Evolutionary conservation across 495 filamentous ascomycete species (phyloP).

Genomic region (Xylaria palmicola): DNA sequence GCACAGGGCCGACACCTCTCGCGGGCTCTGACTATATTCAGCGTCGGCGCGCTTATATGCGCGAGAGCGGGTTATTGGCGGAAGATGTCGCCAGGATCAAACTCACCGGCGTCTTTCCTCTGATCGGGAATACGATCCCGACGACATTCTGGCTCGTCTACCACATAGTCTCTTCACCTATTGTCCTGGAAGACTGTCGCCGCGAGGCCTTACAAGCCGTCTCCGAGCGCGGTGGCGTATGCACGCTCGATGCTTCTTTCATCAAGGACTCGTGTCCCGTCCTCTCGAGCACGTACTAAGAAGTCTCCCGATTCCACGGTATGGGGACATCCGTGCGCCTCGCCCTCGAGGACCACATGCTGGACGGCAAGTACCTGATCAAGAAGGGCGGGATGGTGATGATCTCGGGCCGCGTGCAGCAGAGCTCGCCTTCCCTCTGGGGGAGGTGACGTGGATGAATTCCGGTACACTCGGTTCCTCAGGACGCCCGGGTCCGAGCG

Average conservation of each 20-base stretch:
- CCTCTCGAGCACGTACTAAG: slow-evolving; percentile 27
- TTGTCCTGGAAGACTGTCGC: slow-evolving; percentile 22
- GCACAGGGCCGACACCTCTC: neutral
- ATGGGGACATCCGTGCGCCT: slow-evolving; percentile 12
- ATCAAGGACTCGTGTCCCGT: slow-evolving; percentile 26
- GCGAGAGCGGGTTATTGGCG: neutral
- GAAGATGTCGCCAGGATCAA: slow-evolving; percentile 14
- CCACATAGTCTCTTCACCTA: slow-evolving; percentile 7
- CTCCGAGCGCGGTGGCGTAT: slow-evolving; percentile 9
- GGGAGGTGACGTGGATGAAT: slow-evolving; percentile 21
- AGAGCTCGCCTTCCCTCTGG: slow-evolving; percentile 18
- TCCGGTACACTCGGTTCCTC: slow-evolving; percentile 25
- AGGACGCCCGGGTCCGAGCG: neutral
- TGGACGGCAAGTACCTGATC: slow-evolving; percentile 29
- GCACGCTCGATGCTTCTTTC: slow-evolving; percentile 13
- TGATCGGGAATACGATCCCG: slow-evolving; percentile 19
- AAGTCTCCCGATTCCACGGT: slow-evolving; percentile 27
- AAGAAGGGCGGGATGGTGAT: slow-evolving; percentile 27
- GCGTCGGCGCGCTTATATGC: neutral
- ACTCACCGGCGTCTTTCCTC: neutral
- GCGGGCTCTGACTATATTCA: slow-evolving; percentile 2
- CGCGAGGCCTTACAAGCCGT: slow-evolving; percentile 23
- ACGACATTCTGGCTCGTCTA: slow-evolving; percentile 25
- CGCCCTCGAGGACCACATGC: slow-evolving; percentile 25
- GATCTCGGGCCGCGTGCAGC: slow-evolving; percentile 20